Conservation (phyloP, 345 rosid species). For the Melaleuca alternifolia region DNA sequence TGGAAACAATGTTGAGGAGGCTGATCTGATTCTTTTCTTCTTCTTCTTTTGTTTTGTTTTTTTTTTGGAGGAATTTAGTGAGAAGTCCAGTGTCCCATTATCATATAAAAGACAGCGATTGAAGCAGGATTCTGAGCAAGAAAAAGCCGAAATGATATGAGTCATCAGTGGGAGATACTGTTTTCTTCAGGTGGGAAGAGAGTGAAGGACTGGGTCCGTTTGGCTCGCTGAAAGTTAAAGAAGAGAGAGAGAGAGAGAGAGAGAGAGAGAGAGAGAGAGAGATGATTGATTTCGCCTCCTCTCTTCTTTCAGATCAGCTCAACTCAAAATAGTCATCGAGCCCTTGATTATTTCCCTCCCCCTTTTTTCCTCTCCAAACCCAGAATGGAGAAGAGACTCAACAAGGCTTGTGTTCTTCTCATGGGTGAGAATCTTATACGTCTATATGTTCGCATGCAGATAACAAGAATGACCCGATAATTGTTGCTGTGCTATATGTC, state of each 20-base stretch:
- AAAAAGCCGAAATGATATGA: background rate
- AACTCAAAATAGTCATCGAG: background rate
- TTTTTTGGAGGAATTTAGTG: background rate
- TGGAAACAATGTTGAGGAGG: background rate
- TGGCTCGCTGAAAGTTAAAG: background rate
- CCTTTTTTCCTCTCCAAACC: constrained; percentile 21
- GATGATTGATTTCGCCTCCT: background rate
- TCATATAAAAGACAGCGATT: background rate
- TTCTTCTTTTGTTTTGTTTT: background rate
- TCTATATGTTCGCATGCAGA: background rate
- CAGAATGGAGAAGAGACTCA: constrained; percentile 26
- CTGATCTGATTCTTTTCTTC: background rate
- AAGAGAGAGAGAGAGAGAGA: too few species aligned
- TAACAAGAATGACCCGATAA: background rate
- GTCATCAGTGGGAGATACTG: background rate
- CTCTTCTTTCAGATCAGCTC: background rate
- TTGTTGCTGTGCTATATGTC: background rate
- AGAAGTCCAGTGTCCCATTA: background rate
- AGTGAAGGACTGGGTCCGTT: background rate
- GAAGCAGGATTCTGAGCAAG: background rate
- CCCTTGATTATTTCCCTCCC: background rate
- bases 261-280: background rate
- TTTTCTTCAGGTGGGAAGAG: background rate
- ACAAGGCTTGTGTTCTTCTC: constrained; percentile 63
- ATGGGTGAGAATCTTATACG: constrained; percentile 29